Evolutionary conservation across 805 yeast species (phyloP).

Genomic region (Teunomyces kruisii): DNA sequence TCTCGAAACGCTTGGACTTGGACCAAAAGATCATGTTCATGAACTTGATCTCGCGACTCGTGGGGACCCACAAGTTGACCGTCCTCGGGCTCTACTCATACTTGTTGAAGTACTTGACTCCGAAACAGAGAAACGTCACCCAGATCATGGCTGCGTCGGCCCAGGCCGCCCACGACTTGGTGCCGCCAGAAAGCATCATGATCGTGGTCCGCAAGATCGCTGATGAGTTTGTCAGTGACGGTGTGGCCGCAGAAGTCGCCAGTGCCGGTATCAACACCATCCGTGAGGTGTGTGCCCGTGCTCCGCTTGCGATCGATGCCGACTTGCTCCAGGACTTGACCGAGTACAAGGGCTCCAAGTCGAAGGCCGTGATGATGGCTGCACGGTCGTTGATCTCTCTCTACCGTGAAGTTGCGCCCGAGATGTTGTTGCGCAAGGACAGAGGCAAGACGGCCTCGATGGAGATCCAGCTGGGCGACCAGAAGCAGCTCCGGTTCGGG

Average conservation of each 20-base stretch:
- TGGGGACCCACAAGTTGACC: slow-evolving; percentile 92
- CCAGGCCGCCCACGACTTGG: slow-evolving; percentile 93
- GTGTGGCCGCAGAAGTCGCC: slow-evolving; percentile 97
- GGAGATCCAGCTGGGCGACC: slow-evolving; percentile 61
- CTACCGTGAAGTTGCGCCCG: slow-evolving; percentile 95
- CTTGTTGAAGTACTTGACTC: slow-evolving; percentile 85
- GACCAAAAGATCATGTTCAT: slow-evolving; percentile 88
- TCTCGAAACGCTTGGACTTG: slow-evolving; percentile 67
- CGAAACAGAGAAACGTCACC: slow-evolving; percentile 92
- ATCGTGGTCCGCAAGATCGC: slow-evolving; percentile 89
- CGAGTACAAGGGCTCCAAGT: slow-evolving; percentile 88
- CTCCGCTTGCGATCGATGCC: slow-evolving; percentile 91
- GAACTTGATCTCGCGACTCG: slow-evolving; percentile 82
- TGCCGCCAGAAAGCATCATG: slow-evolving; percentile 88
- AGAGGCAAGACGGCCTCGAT: slow-evolving; percentile 91
- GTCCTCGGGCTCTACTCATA: slow-evolving; percentile 88
- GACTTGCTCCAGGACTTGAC: slow-evolving; percentile 84
- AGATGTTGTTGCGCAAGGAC: slow-evolving; percentile 85
- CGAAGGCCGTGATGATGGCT: slow-evolving; percentile 93
- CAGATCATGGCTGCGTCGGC: slow-evolving; percentile 97
- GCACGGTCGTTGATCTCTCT: slow-evolving; percentile 83
- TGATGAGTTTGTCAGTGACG: slow-evolving; percentile 96
- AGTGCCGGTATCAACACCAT: slow-evolving; percentile 97
- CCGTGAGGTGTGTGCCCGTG: slow-evolving; percentile 88
- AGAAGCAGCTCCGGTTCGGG: slow-evolving; percentile 63